phyloP scores from a whole-genome alignment of 1,139 yeast species.

The Fermentozyma sake region DNA sequence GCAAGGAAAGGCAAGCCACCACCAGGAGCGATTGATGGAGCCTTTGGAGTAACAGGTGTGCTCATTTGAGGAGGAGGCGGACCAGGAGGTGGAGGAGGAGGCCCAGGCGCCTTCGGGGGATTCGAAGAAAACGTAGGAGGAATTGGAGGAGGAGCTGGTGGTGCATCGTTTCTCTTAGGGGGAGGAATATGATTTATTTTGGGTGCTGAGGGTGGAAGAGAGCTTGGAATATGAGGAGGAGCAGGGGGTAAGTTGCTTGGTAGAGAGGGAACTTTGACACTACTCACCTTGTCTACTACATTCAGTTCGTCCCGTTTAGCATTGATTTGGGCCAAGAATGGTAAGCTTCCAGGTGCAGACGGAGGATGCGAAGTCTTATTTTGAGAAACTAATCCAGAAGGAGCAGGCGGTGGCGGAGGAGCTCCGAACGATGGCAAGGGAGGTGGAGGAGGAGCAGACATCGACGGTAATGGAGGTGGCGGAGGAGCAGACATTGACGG shows the following conservation, averaged over 20 bases:
- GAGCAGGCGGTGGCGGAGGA: slow-evolving; percentile 9
- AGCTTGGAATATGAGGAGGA: slow-evolving; percentile 6
- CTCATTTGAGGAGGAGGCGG: slow-evolving; percentile 11
- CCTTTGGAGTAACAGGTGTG: slow-evolving; percentile 2
- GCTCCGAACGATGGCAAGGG: slow-evolving; percentile 15
- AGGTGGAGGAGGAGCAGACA: slow-evolving; percentile 14
- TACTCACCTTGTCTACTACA: slow-evolving; percentile 17
- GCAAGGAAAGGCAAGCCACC: slow-evolving; percentile 40
- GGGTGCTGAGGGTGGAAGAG: slow-evolving; percentile 2
- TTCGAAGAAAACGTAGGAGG: slow-evolving; percentile 13
- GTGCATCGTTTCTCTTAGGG: slow-evolving; percentile 16
- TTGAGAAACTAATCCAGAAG: slow-evolving; percentile 9
- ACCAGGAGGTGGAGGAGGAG: slow-evolving; percentile 9
- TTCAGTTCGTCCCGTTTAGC: slow-evolving; percentile 31
- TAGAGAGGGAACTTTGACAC: not conserved
- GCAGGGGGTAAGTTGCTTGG: slow-evolving; percentile 10
- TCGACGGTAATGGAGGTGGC: slow-evolving; percentile 11
- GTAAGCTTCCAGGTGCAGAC: slow-evolving; percentile 27
- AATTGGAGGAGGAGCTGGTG: slow-evolving; percentile 17
- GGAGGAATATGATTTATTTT: slow-evolving; percentile 11
- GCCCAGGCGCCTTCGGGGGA: slow-evolving; percentile 6
- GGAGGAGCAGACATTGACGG: slow-evolving; percentile 9
- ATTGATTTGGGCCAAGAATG: slow-evolving; percentile 38
- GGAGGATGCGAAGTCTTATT: slow-evolving; percentile 12
- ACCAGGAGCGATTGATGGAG: slow-evolving; percentile 16